Base-by-base conservation (phyloP, 176 grass and related monocot genomes). In the Zoysia pacifica region DNA sequence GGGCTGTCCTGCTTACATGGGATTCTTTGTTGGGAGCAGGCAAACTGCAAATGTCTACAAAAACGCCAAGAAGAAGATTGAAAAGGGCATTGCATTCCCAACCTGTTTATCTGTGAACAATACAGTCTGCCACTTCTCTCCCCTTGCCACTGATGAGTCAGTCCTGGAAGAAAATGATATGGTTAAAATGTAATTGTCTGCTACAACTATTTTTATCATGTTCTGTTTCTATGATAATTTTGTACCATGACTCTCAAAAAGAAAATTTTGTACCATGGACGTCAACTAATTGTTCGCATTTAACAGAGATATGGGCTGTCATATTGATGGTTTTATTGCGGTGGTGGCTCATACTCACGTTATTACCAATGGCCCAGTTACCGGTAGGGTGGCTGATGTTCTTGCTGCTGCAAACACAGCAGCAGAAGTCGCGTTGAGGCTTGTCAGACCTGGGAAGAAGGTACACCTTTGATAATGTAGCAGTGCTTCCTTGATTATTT, bases 261-360 rank as follows among this genome's bases (percentile, higher is more conserved):
- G 28, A 11, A 13, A 41, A 15, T 9, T 53, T 38, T 79, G 14
- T 77, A 3, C 40, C 36, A 36, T 40, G 3, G 12, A 2, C 19
- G 47, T 61, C 37, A 52, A 56, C 19, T 13, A 59, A 59, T 76
- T 70, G 28, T 67, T 70, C 14, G 52, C 71, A 38, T 91, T 42
- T 80, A 67, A 64, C 88, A 99, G 93, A 62, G 97, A 99, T 77
- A 91, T 99, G 93, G 97, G 88, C n/a, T 94, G 92, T 37, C 97
- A 99, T 80, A 93, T 99, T 82, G 97, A 99, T 91, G 97, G 97
- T 39, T 99, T 99, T 93, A 99, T 99, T 74, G 93, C 97, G 38
- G 97, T 99, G 68, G 93, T 99, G 36, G 97, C 90, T 35, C 97
- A 99, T 69, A 96, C 97, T 28, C 93, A 93, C 56, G 88, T 96